Evolutionary conservation across 2,329 filamentous ascomycete species (phyloP), one percentile per base, ranked within the genome.

Genomic region (Purpureocillium lavendulum): DNA sequence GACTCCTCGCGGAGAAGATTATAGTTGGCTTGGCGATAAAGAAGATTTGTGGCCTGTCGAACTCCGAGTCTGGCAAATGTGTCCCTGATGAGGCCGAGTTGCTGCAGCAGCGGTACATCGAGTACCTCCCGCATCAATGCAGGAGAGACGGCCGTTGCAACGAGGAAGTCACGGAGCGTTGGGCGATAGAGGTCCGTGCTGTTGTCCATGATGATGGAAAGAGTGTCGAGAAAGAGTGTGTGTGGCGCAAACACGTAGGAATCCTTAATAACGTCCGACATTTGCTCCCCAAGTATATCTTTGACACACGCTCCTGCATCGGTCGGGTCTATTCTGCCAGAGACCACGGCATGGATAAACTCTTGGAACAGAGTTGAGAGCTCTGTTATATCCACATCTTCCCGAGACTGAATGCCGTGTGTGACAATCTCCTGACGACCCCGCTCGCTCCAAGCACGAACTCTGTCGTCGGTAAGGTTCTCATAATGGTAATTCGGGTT

Each of bases 21-120:
- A 69, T 95, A 97, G 60, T 95, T 97, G 12, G 90, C 87, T 62
- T 97, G 92, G 44, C 89, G 83, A 60, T 98, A 98, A 1, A 98
- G 74, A 4, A 92, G 71, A 52, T 96, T 94, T 7, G 92, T 98
- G 36, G 89, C 85, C 55, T 94, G 88, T 40, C 90, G 82, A 48
- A 95, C 88, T 13, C 84, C 83, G 56, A 92, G 79, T 49, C 82
- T 82, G 41, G 76, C 71, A 59, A 97, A 98, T 6, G 82, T 90
- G n/a, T 83, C 79, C 36, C 88, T 78, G 36, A 95, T 86, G 33
- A 98, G 70, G 9, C 84, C 84, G 12, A 96, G 66, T 21, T 82
- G 74, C 52, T 84, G 77, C 10, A 97, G 68, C 8, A 94, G 65
- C 14, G 80, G 71, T 6, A 80, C 78, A 49, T 98, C 92, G n/a